These are phyloP conservation scores for Leccinum aurantiacum DNA, from an alignment of 768 basidiomycete genomes.

Conservation along the genomic window DNA sequence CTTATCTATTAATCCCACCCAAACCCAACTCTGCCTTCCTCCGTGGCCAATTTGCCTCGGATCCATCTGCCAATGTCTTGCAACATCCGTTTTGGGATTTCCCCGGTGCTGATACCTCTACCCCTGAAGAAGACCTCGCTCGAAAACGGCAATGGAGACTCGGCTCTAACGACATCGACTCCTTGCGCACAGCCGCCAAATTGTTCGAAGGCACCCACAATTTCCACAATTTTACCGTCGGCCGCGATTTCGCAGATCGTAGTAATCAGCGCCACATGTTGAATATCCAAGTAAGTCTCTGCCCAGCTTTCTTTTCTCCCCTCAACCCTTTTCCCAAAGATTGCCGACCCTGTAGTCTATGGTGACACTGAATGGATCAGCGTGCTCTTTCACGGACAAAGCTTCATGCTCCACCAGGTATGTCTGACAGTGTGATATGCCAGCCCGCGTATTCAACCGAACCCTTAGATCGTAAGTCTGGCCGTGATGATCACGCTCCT, in stretches of 20 bases:
- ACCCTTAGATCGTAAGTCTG: slow-evolving; percentile 32
- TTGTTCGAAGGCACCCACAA: slow-evolving; percentile 90
- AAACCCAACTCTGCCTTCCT: slow-evolving; percentile 69
- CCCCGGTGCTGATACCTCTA: slow-evolving; percentile 36
- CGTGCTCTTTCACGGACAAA: slow-evolving; percentile 92
- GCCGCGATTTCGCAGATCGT: slow-evolving; percentile 77
- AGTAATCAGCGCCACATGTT: slow-evolving; percentile 89
- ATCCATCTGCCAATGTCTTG: slow-evolving; percentile 18
- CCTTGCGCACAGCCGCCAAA: slow-evolving; percentile 54
- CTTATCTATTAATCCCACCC: slow-evolving; percentile 89
- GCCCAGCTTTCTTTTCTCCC: neutral
- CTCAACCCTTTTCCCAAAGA: slow-evolving; percentile 38
- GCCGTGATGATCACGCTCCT: neutral
- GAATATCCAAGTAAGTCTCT: slow-evolving; percentile 62
- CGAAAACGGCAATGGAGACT: slow-evolving; percentile 76
- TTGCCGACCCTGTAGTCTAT: slow-evolving; percentile 83
- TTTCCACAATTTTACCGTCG: slow-evolving; percentile 97
- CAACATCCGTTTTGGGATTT: slow-evolving; percentile 65
- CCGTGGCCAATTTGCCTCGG: slow-evolving; percentile 37
- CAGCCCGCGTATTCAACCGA: slow-evolving; percentile 12
- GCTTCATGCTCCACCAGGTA: slow-evolving; percentile 99
- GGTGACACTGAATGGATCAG: slow-evolving; percentile 95
- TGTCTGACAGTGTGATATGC: slow-evolving; percentile 23
- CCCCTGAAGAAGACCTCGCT: slow-evolving; percentile 56
- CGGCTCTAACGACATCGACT: slow-evolving; percentile 48